A percentile compares a stretch with the other conserved stretches of the same genome.
Conservation (phyloP, 176 grass and related monocot genomes). For the Neostapfia colusana region DNA sequence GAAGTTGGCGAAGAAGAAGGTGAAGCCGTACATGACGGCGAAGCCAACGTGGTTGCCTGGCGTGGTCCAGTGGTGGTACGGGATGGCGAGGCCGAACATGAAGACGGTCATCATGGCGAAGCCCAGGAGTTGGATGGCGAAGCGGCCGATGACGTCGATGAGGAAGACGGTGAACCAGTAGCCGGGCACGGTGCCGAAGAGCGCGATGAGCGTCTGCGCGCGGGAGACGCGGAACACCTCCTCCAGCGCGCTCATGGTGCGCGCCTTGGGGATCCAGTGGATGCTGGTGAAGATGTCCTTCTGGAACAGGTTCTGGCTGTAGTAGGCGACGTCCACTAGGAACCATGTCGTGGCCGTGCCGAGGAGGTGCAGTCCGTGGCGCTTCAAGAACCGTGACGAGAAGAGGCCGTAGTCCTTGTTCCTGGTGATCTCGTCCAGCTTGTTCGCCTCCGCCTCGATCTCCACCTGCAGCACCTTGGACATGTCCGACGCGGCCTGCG, state of each 20-base stretch:
- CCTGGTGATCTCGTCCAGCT: not conserved
- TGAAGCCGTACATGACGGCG: slow-evolving; percentile 54
- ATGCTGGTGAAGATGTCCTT: slow-evolving; percentile 52
- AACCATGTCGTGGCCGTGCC: slow-evolving; percentile 59
- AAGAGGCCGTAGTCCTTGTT: slow-evolving; percentile 50
- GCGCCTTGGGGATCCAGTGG: slow-evolving; percentile 43
- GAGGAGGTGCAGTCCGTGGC: slow-evolving; percentile 55
- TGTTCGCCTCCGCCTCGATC: slow-evolving; percentile 43
- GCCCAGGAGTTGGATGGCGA: slow-evolving; percentile 63
- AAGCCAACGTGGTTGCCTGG: slow-evolving; percentile 51
- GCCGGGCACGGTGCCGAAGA: slow-evolving; percentile 74
- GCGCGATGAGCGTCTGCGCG: slow-evolving; percentile 69
- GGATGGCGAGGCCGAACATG: slow-evolving; percentile 64
- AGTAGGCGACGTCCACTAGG: slow-evolving; percentile 46
- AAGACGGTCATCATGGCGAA: slow-evolving; percentile 65
- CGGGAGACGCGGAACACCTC: slow-evolving; percentile 59
- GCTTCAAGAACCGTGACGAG: slow-evolving; percentile 43
- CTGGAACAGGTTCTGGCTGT: slow-evolving; percentile 62
- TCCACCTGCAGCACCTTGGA: slow-evolving; percentile 57
- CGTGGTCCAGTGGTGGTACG: slow-evolving; percentile 64
- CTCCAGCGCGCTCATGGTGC: slow-evolving; percentile 61
- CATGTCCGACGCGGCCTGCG: slow-evolving; percentile 64
- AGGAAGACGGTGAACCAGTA: slow-evolving; percentile 83
- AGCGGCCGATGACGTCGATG: slow-evolving; percentile 59
- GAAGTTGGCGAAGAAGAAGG: slow-evolving; percentile 94